Evolutionary conservation across 1,139 yeast species (phyloP).

Genomic region (Chernovozyma aurita): DNA sequence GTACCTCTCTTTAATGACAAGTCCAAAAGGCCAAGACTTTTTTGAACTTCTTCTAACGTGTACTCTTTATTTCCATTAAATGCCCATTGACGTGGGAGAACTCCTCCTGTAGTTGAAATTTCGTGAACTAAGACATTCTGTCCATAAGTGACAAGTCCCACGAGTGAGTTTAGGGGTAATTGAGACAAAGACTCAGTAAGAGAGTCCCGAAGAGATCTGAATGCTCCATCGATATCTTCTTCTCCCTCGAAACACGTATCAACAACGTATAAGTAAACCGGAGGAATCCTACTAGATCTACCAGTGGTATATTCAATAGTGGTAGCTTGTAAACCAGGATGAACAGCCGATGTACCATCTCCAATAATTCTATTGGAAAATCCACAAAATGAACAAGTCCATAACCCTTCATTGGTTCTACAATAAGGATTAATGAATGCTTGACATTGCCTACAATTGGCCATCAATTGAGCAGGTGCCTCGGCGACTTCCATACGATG

Average conservation of each 20-base stretch:
- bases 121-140: constrained; percentile 64
- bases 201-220: constrained; percentile 50
- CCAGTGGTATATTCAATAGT: constrained; percentile 62
- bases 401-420: constrained; percentile 34
- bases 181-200: constrained; percentile 49
- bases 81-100: constrained; percentile 5
- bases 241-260: constrained; percentile 58
- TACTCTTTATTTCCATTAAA: constrained; percentile 63
- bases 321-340: constrained; percentile 24
- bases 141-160: constrained; percentile 61
- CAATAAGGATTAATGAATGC: constrained; percentile 59
- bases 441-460: constrained; percentile 54
- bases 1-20: constrained; percentile 26
- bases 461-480: constrained; percentile 22
- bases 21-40: constrained; percentile 49
- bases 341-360: constrained; percentile 10
- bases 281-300: constrained; percentile 37
- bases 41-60: constrained; percentile 46
- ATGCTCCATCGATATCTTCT: constrained; percentile 36
- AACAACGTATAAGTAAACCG: constrained; percentile 59
- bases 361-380: constrained; percentile 44
- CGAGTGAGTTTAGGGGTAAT: constrained; percentile 55
- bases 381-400: constrained; percentile 66
- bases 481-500: constrained; percentile 41
- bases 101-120: constrained; percentile 33